Conservation (phyloP, 129 eudicot genomes). For the Smallanthus sonchifolius region DNA sequence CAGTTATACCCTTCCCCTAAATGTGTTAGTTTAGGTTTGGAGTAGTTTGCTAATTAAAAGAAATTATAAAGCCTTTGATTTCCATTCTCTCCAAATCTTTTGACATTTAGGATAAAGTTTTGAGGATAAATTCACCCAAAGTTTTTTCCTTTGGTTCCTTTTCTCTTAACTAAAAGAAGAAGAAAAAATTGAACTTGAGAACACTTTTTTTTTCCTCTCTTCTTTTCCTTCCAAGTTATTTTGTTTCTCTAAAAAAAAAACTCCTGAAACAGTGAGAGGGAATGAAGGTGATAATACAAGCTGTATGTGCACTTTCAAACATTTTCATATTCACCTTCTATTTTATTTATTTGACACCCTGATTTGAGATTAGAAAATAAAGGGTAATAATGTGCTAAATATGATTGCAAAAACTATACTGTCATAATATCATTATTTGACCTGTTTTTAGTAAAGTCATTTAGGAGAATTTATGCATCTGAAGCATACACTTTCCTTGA, state of each 20-base stretch:
- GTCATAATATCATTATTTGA: too few relatives aligned
- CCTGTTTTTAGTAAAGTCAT: not conserved
- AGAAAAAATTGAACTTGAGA: not conserved
- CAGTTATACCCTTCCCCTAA: not conserved
- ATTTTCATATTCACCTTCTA: not conserved
- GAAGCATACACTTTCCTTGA: not conserved
- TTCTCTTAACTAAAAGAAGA: not conserved
- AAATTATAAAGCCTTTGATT: not conserved
- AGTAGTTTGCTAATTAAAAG: not conserved
- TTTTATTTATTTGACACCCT: not conserved
- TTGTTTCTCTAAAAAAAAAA: not conserved
- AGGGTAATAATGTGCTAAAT: not conserved
- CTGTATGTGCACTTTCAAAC: not conserved
- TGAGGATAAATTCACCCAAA: not conserved
- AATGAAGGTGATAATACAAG: not conserved
- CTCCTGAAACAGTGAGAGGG: not conserved
- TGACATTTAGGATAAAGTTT: not conserved
- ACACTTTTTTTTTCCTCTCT: not conserved
- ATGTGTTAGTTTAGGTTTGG: not conserved
- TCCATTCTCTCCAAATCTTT: not conserved
- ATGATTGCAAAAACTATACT: too few relatives aligned
- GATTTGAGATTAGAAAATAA: not conserved
- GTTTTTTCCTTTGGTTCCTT: not conserved
- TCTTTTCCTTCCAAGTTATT: not conserved
- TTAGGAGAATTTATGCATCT: not conserved